A percentile compares a stretch with the other conserved stretches of the same genome.
Evolutionary conservation across 2,329 filamentous ascomycete species (phyloP).

Genomic region (Sporothrix brunneoviolacea): DNA sequence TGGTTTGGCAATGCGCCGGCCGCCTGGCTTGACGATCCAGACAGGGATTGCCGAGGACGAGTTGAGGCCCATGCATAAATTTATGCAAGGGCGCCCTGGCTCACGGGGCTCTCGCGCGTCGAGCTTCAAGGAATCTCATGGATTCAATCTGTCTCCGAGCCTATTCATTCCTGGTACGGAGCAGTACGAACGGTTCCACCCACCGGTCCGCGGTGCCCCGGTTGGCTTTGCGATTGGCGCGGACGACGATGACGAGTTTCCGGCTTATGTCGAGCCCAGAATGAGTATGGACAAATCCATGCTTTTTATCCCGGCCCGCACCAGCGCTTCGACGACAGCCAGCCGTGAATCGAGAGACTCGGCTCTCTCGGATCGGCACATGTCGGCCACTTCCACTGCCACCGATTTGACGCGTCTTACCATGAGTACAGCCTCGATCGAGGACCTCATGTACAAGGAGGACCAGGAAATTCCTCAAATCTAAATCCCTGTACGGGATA

Average conservation of each 20-base stretch:
- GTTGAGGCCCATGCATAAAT: slow-evolving; percentile 15
- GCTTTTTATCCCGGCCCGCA: slow-evolving; percentile 35
- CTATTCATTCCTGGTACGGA: slow-evolving; percentile 54
- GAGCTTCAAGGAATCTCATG: slow-evolving; percentile 53
- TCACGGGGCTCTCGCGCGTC: slow-evolving; percentile 39
- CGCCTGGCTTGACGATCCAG: slow-evolving; percentile 18
- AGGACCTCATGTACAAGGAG: slow-evolving; percentile 22
- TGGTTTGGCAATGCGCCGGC: slow-evolving; percentile 21
- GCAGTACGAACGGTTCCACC: slow-evolving; percentile 33
- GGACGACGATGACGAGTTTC: slow-evolving; percentile 28
- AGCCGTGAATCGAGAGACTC: slow-evolving; percentile 44
- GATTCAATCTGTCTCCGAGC: slow-evolving; percentile 53
- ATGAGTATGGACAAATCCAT: slow-evolving; percentile 28
- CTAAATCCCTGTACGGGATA: not conserved
- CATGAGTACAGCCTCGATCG: slow-evolving; percentile 41
- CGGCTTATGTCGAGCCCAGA: slow-evolving; percentile 30
- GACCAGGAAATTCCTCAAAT: slow-evolving; percentile 5
- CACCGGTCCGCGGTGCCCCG: not conserved
- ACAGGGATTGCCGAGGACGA: slow-evolving; percentile 5
- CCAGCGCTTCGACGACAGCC: slow-evolving; percentile 49
- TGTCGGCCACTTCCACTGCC: slow-evolving; percentile 46
- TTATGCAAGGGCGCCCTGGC: slow-evolving; percentile 29
- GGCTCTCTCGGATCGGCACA: slow-evolving; percentile 43
- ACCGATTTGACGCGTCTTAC: slow-evolving; percentile 50
- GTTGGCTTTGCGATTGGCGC: slow-evolving; percentile 18